Evolutionary conservation across 306 rosid species (phyloP), one percentile per base, ranked within the genome.

Genomic region (Malus sylvestris): DNA sequence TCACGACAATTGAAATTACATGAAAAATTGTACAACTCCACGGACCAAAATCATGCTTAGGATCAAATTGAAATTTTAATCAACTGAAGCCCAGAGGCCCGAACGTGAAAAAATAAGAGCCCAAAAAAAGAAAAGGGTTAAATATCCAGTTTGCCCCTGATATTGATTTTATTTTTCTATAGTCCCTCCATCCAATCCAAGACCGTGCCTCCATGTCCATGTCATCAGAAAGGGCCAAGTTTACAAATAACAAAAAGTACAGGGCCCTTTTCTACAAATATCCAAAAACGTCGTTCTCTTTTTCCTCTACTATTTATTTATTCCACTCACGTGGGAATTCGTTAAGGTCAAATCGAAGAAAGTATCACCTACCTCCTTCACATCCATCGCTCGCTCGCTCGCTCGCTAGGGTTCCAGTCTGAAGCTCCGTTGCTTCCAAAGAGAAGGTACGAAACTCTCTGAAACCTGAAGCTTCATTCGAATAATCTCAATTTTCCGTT

Each of bases 401-500:
- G 45, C 55, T 16, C 20, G 60, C 73, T 85, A 83, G 91, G 96
- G 92, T 88, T 79, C 67, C 74, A 79, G 68, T 49, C 8, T 10
- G 27, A 57, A 22, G 78, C 52, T 64, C 58, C 42, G 29, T 64
- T 61, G 65, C 45, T 30, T 55, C 71, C 29, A 18, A 27, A 68
- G 49, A 61, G 52, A 67, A 84, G 90, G 90, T 87, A 76, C 53
- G 75, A 35, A 64, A 6, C 32, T 30, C 49, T 8, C 66, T 3
- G 42, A 4, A 72, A 22, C 71, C 13, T 71, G 45, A 51, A 32
- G 20, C 20, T 13, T n/a, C 40, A 25, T 7, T 74, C 9, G 10
- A 38, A 7, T 38, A 38, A 8, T 33, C n/a, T 8, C 11, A 27
- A 33, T 72, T 66, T 57, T 74, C 49, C 70, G 64, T 33, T 78